These are phyloP conservation scores for Silene vulgaris DNA, from an alignment of 179 eudicot genomes.

Conservation along the genomic window DNA sequence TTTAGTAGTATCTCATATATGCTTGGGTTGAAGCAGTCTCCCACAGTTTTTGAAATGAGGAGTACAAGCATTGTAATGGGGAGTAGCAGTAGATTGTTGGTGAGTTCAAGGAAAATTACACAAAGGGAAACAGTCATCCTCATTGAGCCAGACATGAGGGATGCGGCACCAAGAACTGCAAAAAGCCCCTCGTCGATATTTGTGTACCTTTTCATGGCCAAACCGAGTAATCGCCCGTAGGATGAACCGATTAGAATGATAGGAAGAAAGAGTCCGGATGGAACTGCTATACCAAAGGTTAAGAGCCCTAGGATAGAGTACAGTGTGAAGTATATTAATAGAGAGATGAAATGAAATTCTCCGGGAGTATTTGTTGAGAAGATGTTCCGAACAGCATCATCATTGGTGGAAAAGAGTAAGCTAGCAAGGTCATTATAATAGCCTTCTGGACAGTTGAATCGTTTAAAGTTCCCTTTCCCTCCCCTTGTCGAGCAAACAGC, in stretches of 20 bases:
- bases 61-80: constrained; percentile 81
- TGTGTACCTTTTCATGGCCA: constrained; percentile 41
- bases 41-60: constrained; percentile 81
- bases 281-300: constrained; percentile 77
- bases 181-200: constrained; percentile 77
- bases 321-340: constrained; percentile 55
- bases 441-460: constrained; percentile 75
- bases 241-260: constrained; percentile 78
- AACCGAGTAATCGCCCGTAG: constrained; percentile 73
- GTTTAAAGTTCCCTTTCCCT: constrained; percentile 72
- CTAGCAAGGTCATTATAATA: constrained; percentile 85
- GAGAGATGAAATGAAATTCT: constrained; percentile 59
- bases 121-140: constrained; percentile 87
- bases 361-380: constrained; percentile 26
- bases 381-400: constrained; percentile 75
- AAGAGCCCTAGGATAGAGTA: constrained; percentile 65
- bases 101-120: constrained; percentile 74
- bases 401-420: constrained; percentile 80
- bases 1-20: constrained; percentile 67
- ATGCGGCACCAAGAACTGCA: constrained; percentile 83
- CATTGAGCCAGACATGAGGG: constrained; percentile 89
- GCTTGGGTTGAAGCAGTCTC: constrained; percentile 63
- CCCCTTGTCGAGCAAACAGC: constrained; percentile 55
- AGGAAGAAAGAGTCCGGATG: constrained; percentile 82
- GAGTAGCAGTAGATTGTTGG: constrained; percentile 66